Conservation (phyloP, 495 filamentous ascomycete genomes). For the Penicillium steckii region DNA sequence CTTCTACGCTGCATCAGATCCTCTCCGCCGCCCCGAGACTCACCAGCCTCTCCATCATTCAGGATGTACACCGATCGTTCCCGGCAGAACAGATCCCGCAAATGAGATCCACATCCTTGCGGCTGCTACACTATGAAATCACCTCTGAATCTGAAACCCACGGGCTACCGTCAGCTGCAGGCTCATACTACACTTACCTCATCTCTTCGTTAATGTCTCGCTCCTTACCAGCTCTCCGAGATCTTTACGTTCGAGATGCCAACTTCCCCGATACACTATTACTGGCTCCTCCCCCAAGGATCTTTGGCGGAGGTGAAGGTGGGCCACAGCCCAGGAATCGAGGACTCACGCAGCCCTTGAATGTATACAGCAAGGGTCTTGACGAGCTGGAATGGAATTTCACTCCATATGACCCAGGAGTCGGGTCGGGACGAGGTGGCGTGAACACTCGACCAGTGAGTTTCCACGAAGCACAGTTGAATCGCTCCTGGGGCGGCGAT, state of each 20-base stretch:
- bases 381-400: conserved; percentile 87
- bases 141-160: conserved; percentile 50
- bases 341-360: conserved; percentile 61
- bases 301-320: conserved; percentile 31
- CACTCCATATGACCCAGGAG: conserved; percentile 53
- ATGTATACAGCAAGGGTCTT: conserved; percentile 83
- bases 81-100: conserved; percentile 58
- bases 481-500: conserved; percentile 60
- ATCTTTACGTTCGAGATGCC: conserved; percentile 83
- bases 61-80: conserved; percentile 66
- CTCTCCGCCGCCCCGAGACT: conserved; percentile 62
- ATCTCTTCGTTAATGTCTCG: conserved; percentile 74
- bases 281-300: conserved; percentile 56
- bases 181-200: conserved; percentile 85
- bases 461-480: conserved; percentile 52
- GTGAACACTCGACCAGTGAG: conserved; percentile 53
- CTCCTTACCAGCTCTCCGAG: conserved; percentile 65
- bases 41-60: conserved; percentile 60
- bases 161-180: conserved; percentile 57
- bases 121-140: conserved; percentile 79
- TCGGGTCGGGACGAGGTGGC: conserved; percentile 29
- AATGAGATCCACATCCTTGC: conserved; percentile 64
- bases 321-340: conserved; percentile 34
- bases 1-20: conserved; percentile 61
- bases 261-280: conserved; percentile 74